phyloP scores from a whole-genome alignment of 1,139 yeast genomes.

The Lodderomyces margitis region DNA sequence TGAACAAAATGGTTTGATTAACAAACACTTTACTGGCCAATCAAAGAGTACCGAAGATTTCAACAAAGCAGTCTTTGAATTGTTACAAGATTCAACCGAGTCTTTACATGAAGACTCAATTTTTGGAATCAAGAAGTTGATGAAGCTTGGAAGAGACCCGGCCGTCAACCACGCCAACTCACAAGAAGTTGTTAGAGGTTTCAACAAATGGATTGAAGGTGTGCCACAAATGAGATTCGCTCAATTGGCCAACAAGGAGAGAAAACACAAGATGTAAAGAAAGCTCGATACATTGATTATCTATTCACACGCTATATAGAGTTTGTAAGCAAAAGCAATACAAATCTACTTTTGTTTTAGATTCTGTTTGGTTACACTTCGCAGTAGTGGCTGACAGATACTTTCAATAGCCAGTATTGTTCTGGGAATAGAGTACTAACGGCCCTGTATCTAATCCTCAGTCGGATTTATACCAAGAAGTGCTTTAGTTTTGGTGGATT shows the following conservation, averaged over 20 bases:
- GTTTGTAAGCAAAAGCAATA: not conserved
- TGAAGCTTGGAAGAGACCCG: slow-evolving; percentile 47
- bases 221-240: slow-evolving; percentile 70
- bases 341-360: not conserved
- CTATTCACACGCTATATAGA: not conserved
- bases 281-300: not conserved
- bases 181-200: slow-evolving; percentile 66
- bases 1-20: slow-evolving; percentile 57
- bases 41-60: slow-evolving; percentile 58
- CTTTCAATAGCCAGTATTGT: too few species aligned
- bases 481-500: too few species aligned
- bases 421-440: too few species aligned
- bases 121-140: slow-evolving; percentile 58
- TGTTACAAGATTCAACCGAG: slow-evolving; percentile 44
- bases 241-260: slow-evolving; percentile 52
- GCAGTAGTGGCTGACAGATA: too few species aligned
- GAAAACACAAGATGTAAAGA: slow-evolving; percentile 55
- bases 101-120: slow-evolving; percentile 60
- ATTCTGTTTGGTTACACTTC: too few species aligned
- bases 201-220: slow-evolving; percentile 69
- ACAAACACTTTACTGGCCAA: slow-evolving; percentile 44
- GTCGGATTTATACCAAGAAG: too few species aligned
- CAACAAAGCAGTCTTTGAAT: slow-evolving; percentile 50
- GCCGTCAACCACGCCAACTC: slow-evolving; percentile 54
- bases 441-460: too few species aligned